phyloP scores from a whole-genome alignment of 2,329 filamentous ascomycete genomes.

The Colletotrichum tamarilloi region DNA sequence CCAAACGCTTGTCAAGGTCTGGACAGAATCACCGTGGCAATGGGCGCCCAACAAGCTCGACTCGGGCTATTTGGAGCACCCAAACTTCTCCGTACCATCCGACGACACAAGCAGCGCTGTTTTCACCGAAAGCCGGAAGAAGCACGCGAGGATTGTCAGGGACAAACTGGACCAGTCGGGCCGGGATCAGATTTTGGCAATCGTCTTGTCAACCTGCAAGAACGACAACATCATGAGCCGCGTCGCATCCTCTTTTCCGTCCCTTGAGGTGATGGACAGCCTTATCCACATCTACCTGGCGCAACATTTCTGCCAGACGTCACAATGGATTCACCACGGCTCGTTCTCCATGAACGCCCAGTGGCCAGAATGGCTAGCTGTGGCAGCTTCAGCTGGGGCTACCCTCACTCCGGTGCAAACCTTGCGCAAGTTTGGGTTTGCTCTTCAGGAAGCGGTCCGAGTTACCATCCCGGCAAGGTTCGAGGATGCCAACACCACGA shows the following conservation, averaged over 20 bases:
- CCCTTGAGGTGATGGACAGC: slow-evolving; percentile 68
- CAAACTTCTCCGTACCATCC: slow-evolving; percentile 56
- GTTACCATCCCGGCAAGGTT: slow-evolving; percentile 48
- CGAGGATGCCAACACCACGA: slow-evolving; percentile 59
- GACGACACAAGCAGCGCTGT: slow-evolving; percentile 51
- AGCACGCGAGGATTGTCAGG: slow-evolving; percentile 52
- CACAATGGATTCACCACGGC: slow-evolving; percentile 71
- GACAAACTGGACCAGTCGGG: slow-evolving; percentile 58
- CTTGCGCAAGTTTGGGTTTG: slow-evolving; percentile 70
- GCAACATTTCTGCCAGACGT: slow-evolving; percentile 65
- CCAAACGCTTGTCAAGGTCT: slow-evolving; percentile 58
- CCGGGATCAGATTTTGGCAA: slow-evolving; percentile 72
- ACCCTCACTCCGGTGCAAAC: slow-evolving; percentile 67
- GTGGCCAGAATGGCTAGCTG: slow-evolving; percentile 68
- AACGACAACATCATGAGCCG: slow-evolving; percentile 59
- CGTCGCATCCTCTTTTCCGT: slow-evolving; percentile 71
- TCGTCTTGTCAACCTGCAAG: slow-evolving; percentile 70
- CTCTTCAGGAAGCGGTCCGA: slow-evolving; percentile 63
- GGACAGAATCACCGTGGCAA: slow-evolving; percentile 63
- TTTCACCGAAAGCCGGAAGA: slow-evolving; percentile 51
- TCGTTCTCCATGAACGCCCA: slow-evolving; percentile 67
- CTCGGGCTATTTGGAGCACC: slow-evolving; percentile 55
- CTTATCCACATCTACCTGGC: slow-evolving; percentile 71
- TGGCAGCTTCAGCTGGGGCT: slow-evolving; percentile 71
- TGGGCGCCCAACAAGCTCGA: slow-evolving; percentile 59